phyloP scores from a whole-genome alignment of 2,329 filamentous ascomycete genomes.

The Fusarium sp. region DNA sequence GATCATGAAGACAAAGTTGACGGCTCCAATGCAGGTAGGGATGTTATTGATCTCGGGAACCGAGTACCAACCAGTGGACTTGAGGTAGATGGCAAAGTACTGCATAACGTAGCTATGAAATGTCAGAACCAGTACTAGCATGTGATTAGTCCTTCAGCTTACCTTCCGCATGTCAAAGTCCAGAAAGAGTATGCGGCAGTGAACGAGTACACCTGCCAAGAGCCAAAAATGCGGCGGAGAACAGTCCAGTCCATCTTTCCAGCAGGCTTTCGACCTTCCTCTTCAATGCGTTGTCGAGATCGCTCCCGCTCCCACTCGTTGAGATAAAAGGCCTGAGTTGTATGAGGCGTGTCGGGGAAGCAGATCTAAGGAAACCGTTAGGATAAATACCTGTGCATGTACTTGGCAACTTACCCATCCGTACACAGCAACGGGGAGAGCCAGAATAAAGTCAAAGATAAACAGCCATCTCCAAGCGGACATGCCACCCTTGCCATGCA shows the following conservation, averaged over 20 bases:
- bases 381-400: background rate
- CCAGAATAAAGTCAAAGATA: conserved; percentile 57
- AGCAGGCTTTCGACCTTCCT: conserved; percentile 59
- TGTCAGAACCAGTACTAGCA: background rate
- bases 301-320: conserved; percentile 72
- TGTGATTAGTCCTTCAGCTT: background rate
- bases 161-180: conserved; percentile 56
- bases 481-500: conserved; percentile 54
- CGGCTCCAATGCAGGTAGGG: conserved; percentile 60
- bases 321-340: conserved; percentile 60
- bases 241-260: conserved; percentile 55
- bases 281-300: conserved; percentile 78
- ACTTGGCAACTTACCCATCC: conserved; percentile 28
- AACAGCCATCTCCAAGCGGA: conserved; percentile 58
- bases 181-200: conserved; percentile 58
- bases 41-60: conserved; percentile 63
- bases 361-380: conserved; percentile 44
- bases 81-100: conserved; percentile 60
- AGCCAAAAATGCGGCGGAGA: conserved; percentile 56
- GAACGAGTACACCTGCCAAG: conserved; percentile 64
- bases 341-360: conserved; percentile 62
- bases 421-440: conserved; percentile 54
- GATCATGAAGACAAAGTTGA: conserved; percentile 61
- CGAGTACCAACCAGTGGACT: conserved; percentile 52
- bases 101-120: conserved; percentile 55